phyloP scores from a whole-genome alignment of 495 filamentous ascomycete species.

The Patellaria atrata region DNA sequence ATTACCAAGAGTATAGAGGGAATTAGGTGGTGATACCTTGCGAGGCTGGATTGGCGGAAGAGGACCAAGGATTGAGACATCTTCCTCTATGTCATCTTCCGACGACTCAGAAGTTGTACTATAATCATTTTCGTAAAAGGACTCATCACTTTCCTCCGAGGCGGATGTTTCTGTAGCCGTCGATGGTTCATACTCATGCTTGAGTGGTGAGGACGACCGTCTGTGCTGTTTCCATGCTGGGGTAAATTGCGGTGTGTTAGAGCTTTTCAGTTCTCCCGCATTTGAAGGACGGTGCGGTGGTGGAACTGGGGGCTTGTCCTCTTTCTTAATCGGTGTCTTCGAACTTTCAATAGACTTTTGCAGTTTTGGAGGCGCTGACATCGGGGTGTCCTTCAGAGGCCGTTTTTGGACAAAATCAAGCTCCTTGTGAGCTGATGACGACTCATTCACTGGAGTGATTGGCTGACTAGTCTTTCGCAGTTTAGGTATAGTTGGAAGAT shows the following conservation, averaged over 20 bases:
- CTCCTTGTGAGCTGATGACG: background rate
- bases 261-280: slow-evolving; percentile 35
- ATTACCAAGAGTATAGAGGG: slow-evolving; percentile 31
- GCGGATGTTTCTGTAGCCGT: slow-evolving; percentile 47
- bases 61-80: slow-evolving; percentile 33
- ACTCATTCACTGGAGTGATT: slow-evolving; percentile 20
- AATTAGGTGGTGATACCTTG: slow-evolving; percentile 26
- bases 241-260: slow-evolving; percentile 29
- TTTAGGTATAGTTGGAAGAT: slow-evolving; percentile 44
- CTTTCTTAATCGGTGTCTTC: too few relatives aligned
- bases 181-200: slow-evolving; percentile 94
- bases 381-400: slow-evolving; percentile 11
- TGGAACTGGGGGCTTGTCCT: slow-evolving; percentile 25
- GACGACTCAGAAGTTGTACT: slow-evolving; percentile 32
- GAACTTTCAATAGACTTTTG: too few relatives aligned
- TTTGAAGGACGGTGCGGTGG: slow-evolving; percentile 33
- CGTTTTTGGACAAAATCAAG: slow-evolving; percentile 1
- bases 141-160: slow-evolving; percentile 30
- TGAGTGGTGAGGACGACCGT: slow-evolving; percentile 81
- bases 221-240: slow-evolving; percentile 32
- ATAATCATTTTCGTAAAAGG: slow-evolving; percentile 17
- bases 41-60: slow-evolving; percentile 12
- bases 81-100: slow-evolving; percentile 36
- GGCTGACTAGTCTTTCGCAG: slow-evolving; percentile 34
- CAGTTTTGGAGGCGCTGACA: slow-evolving; percentile 26